Conservation (phyloP, 352 stramenopile genomes). For the Globisporangium uncinulatum region DNA sequence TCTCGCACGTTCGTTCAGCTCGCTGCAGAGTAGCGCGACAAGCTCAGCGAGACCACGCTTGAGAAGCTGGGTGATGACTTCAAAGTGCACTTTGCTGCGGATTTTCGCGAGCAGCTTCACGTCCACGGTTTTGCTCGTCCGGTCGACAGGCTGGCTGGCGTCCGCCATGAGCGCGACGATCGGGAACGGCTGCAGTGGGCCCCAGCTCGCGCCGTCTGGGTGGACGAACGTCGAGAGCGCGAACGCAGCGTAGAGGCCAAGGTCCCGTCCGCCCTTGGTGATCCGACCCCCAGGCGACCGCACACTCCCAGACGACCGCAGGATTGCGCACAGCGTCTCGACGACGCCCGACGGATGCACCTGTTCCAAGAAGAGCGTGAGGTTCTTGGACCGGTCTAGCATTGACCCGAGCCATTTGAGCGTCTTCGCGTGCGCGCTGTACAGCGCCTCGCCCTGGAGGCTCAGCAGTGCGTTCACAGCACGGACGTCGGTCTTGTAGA, state of each 20-base stretch:
- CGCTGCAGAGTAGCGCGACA: constrained; percentile 36
- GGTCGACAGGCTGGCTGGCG: constrained; percentile 8
- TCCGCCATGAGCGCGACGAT: constrained; percentile 33
- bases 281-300: constrained; percentile 48
- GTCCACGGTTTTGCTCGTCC: constrained; percentile 5
- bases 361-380: constrained; percentile 53
- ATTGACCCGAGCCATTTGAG: constrained; percentile 81
- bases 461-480: constrained; percentile 37
- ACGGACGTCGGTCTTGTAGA: constrained; percentile 40
- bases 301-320: constrained; percentile 35
- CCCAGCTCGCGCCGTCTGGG: constrained; percentile 54
- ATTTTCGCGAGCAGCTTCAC: constrained; percentile 23
- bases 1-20: constrained; percentile 29
- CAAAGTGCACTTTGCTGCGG: constrained; percentile 62
- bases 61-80: constrained; percentile 56
- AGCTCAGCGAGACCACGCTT: constrained; percentile 43
- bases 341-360: constrained; percentile 51
- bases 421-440: constrained; percentile 37
- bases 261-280: constrained; percentile 31
- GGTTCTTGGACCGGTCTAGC: constrained; percentile 51
- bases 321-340: constrained; percentile 54
- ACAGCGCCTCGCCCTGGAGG: constrained; percentile 21
- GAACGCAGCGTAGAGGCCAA: constrained; percentile 56
- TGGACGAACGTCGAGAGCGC: constrained; percentile 68
- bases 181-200: constrained; percentile 46